phyloP scores from a whole-genome alignment of 805 yeast genomes.

The Yamadazyma akitaensis region DNA sequence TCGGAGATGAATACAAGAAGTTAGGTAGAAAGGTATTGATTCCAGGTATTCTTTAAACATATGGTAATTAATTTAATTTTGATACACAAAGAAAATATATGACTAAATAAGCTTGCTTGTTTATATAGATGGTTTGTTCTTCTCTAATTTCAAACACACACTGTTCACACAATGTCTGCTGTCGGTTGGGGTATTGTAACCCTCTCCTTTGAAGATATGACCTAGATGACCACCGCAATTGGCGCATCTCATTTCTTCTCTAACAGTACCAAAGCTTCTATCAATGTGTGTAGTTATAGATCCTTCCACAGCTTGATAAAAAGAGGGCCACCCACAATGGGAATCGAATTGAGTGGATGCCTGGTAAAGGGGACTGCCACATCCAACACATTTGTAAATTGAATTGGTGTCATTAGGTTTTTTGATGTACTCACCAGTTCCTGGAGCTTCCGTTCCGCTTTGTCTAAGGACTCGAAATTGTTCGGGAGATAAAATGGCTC shows the following conservation, averaged over 20 bases:
- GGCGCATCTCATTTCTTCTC: constrained; percentile 87
- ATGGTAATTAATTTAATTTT: no score
- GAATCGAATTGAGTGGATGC: constrained; percentile 81
- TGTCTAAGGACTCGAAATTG: constrained; percentile 78
- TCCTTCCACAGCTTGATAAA: constrained; percentile 84
- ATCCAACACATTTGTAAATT: constrained; percentile 80
- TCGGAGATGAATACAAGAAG: constrained; percentile 77
- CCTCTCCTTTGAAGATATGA: constrained; percentile 93
- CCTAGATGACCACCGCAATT: constrained; percentile 94
- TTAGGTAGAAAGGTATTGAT: constrained; percentile 68
- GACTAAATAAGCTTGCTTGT: background rate
- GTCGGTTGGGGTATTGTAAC: constrained; percentile 82
- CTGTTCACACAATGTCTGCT: constrained; percentile 95
- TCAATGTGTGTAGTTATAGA: constrained; percentile 65
- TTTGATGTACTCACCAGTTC: constrained; percentile 55
- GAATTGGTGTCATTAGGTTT: constrained; percentile 56
- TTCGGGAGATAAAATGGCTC: constrained; percentile 66
- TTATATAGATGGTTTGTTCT: background rate
- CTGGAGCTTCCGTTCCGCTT: constrained; percentile 69
- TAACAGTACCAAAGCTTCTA: constrained; percentile 64
- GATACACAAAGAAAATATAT: no score
- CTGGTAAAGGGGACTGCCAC: constrained; percentile 73
- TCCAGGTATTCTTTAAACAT: constrained; percentile 60
- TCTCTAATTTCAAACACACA: constrained; percentile 63
- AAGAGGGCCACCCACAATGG: constrained; percentile 98